Percentiles rank a stretch among this genome's conserved stretches.
Evolutionary conservation across 2,329 filamentous ascomycete species (phyloP).

Genomic region (Penicillium sp.): DNA sequence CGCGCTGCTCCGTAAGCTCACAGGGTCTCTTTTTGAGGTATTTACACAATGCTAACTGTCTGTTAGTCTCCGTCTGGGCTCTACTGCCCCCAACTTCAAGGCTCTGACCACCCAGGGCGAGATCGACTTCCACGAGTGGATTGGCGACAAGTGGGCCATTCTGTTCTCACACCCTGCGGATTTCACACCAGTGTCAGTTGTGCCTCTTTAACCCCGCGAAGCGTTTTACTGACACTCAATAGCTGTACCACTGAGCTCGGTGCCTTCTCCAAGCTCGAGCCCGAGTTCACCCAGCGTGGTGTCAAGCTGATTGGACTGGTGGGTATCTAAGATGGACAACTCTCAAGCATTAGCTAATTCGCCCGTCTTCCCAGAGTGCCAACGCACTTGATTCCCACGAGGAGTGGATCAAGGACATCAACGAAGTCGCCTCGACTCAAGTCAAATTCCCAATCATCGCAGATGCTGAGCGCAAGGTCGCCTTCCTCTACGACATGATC

Average conservation of each 20-base stretch:
- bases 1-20: slow-evolving; percentile 44
- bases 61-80: slow-evolving; percentile 61
- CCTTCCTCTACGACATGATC: slow-evolving; percentile 77
- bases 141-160: slow-evolving; percentile 67
- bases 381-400: slow-evolving; percentile 80
- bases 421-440: slow-evolving; percentile 68
- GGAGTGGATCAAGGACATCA: slow-evolving; percentile 85
- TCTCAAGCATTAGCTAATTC: background rate
- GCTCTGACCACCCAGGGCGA: slow-evolving; percentile 64
- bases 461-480: slow-evolving; percentile 75
- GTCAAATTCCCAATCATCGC: slow-evolving; percentile 76
- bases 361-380: slow-evolving; percentile 52
- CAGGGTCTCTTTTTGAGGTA: background rate
- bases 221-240: background rate
- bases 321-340: slow-evolving; percentile 13
- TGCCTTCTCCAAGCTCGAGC: slow-evolving; percentile 86
- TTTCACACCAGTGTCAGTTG: slow-evolving; percentile 65
- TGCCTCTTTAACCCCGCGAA: background rate
- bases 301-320: slow-evolving; percentile 87
- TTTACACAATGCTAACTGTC: slow-evolving; percentile 9
- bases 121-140: slow-evolving; percentile 71
- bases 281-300: slow-evolving; percentile 81
- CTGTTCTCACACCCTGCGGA: slow-evolving; percentile 72
- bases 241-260: slow-evolving; percentile 89
- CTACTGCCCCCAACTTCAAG: slow-evolving; percentile 66